Evolutionary conservation across 2,329 filamentous ascomycete genomes (phyloP).

Genomic region (Coniochaeta prunicola): DNA sequence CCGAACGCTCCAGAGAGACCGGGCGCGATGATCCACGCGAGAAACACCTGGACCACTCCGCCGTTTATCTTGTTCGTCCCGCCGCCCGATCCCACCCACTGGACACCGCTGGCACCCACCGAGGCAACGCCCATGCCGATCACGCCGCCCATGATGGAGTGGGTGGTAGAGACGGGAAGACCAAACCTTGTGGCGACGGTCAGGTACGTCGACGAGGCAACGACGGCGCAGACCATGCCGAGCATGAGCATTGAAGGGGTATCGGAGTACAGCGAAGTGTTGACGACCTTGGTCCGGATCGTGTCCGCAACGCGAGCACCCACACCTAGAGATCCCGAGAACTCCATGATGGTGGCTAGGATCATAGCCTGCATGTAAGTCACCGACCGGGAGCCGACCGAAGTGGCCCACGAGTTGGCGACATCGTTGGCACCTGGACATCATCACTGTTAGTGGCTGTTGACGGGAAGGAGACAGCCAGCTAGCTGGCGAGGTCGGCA

Average conservation of each 20-base stretch:
- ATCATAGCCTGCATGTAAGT: slow-evolving; percentile 54
- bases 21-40: slow-evolving; percentile 55
- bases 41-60: slow-evolving; percentile 52
- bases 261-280: slow-evolving; percentile 34
- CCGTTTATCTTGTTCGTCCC: slow-evolving; percentile 28
- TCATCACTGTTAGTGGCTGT: neutral
- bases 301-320: slow-evolving; percentile 54
- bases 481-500: slow-evolving; percentile 7
- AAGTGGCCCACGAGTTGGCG: slow-evolving; percentile 70
- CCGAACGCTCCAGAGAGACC: slow-evolving; percentile 45
- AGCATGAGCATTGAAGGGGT: slow-evolving; percentile 49
- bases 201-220: slow-evolving; percentile 47
- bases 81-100: slow-evolving; percentile 41
- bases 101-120: slow-evolving; percentile 42
- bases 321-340: slow-evolving; percentile 52
- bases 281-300: slow-evolving; percentile 53
- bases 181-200: slow-evolving; percentile 47
- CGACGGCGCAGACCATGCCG: slow-evolving; percentile 48
- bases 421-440: slow-evolving; percentile 52
- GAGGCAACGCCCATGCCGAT: slow-evolving; percentile 52
- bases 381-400: slow-evolving; percentile 61
- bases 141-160: slow-evolving; percentile 53
- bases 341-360: slow-evolving; percentile 52
- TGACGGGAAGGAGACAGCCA: too few species aligned
- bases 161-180: slow-evolving; percentile 54